phyloP scores from a whole-genome alignment of 192 early-diverging fungal genomes.

The Podila horticola region DNA sequence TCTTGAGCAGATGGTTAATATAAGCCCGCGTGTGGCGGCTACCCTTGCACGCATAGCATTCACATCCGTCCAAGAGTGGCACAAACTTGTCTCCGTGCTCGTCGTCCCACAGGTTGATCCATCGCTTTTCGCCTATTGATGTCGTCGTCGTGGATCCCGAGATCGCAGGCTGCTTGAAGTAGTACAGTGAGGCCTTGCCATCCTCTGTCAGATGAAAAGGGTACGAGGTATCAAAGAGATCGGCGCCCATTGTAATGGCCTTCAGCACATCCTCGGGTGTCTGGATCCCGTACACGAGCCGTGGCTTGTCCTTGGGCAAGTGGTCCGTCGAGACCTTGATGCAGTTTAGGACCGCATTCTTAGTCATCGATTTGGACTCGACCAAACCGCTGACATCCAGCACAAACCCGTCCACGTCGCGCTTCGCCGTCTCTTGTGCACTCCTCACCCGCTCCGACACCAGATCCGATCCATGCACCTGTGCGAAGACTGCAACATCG shows the following conservation, averaged over 20 bases:
- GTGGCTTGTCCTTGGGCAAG: conserved; percentile 63
- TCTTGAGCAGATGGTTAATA: conserved; percentile 75
- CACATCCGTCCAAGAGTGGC: conserved; percentile 68
- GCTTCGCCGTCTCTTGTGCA: conserved; percentile 52
- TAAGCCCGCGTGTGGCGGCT: conserved; percentile 71
- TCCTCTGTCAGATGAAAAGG: conserved; percentile 70
- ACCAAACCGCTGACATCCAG: conserved; percentile 19
- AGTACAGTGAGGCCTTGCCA: conserved; percentile 72
- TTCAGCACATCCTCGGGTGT: conserved; percentile 62
- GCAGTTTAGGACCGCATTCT: conserved; percentile 37
- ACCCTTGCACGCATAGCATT: conserved; percentile 71
- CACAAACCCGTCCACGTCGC: conserved; percentile 44
- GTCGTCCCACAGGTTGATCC: conserved; percentile 67
- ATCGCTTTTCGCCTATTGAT: conserved; percentile 9
- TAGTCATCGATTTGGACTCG: background rate
- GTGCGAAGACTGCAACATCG: conserved; percentile 56
- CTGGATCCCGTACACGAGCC: conserved; percentile 58
- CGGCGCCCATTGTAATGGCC: conserved; percentile 65
- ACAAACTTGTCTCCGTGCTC: conserved; percentile 66
- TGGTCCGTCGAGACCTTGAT: conserved; percentile 55
- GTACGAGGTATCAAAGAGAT: conserved; percentile 80
- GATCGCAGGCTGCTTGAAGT: conserved; percentile 37
- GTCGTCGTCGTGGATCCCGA: background rate
- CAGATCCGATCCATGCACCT: conserved; percentile 53
- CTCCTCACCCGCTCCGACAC: conserved; percentile 58